Evolutionary conservation across 169 alveolate genomes (phyloP), one percentile per base, ranked within the genome.

Genomic region (Perkinsus chesapeaki): DNA sequence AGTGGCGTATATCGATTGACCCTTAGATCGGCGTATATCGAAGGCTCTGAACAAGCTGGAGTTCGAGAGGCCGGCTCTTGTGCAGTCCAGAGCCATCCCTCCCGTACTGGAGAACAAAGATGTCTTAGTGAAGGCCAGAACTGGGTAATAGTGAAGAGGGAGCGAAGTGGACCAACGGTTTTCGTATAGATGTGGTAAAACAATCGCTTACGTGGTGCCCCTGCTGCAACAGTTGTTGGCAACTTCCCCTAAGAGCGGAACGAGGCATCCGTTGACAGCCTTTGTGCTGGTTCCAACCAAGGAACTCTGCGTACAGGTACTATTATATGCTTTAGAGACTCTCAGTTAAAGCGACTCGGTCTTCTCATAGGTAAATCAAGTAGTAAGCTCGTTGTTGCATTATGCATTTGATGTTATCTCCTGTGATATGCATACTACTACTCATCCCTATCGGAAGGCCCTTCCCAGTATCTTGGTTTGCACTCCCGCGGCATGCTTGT

Each of bases 241-340:
- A 43, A 91, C 0, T 0, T 27, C 82, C 3, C 82, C 82, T 34
- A 60, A 60, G 82, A 60, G 82, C 27, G 82, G 82, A 60, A 12
- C 82, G 37, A 7, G 82, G 82, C 82, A 60, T 34, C 82, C 82
- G 3, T 23, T 60, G 82, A 92, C 39, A 39, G 95, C 93, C 34
- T 39, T 94, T 91, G 91, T 94, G 34, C 91, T 94, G 73, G 96
- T 94, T 10, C 96, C 96, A n/a, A 93, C 95, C 72, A 94, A 94
- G 91, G 96, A 94, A 73, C 93, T 94, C 48, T 48, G 94, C 91
- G 43, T 93, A 27, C 96, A 94, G 94, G 96, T 93, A 47, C n/a
- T 92, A 39, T 16, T 1, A 12, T 47, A 34, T 9, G 92, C 48
- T 0, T 39, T 39, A 34, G 39, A 38, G 23, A 39, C 39, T 3